Conservation (phyloP, 148 eudicot species). For the Rhododendron mucronatum region DNA sequence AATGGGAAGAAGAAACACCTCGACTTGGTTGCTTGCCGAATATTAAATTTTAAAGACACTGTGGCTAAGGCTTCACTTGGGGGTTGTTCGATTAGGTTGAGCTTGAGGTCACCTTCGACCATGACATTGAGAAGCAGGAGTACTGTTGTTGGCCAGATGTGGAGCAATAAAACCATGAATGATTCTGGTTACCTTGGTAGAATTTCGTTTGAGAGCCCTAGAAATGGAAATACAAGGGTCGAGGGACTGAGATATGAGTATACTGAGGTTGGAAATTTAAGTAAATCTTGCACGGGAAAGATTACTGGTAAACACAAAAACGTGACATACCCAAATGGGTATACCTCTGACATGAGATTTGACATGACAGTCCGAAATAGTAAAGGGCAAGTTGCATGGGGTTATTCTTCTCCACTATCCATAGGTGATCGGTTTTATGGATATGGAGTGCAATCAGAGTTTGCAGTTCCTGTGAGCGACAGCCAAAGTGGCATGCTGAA, state of each 20-base stretch:
- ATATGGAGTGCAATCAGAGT: conserved; percentile 4
- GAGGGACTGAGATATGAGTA: conserved; percentile 53
- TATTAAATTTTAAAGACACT: conserved; percentile 30
- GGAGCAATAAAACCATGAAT: conserved; percentile 55
- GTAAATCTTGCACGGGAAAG: conserved; percentile 37
- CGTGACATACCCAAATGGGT: conserved; percentile 48
- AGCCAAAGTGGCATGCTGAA: conserved; percentile 31
- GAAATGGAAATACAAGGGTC: conserved; percentile 25
- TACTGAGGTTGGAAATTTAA: conserved; percentile 36
- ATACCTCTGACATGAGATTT: conserved; percentile 69
- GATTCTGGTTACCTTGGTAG: conserved; percentile 60
- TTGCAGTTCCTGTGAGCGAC: conserved; percentile 19
- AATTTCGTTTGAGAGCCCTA: conserved; percentile 37
- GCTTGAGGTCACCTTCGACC: conserved; percentile 48
- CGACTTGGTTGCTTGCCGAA: conserved; percentile 68
- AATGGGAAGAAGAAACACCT: conserved; percentile 42
- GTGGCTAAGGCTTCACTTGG: conserved; percentile 49
- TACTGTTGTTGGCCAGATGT: conserved; percentile 57
- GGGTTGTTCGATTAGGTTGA: conserved; percentile 68
- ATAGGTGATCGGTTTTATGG: conserved; percentile 45
- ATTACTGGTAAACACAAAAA: conserved; percentile 25
- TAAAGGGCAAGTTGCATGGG: conserved; percentile 42
- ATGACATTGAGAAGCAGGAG: conserved; percentile 62
- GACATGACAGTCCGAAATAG: conserved; percentile 54
- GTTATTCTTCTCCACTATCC: conserved; percentile 62